Evolutionary conservation across 169 alveolate genomes (phyloP).

Genomic region (Eimeria zaria): DNA sequence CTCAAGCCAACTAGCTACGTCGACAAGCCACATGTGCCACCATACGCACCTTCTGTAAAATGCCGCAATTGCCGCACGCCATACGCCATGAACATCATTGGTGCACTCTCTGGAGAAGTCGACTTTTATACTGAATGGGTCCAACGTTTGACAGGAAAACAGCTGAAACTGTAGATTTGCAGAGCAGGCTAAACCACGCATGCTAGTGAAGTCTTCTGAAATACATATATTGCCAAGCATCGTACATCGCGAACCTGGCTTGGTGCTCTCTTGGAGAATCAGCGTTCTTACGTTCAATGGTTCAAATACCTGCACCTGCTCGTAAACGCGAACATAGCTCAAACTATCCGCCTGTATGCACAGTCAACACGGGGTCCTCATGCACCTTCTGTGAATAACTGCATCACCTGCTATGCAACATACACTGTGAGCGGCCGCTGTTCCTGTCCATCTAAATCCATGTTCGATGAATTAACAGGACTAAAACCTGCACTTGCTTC

Average conservation of each 20-base stretch:
- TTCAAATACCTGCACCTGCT: neutral
- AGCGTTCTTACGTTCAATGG: neutral
- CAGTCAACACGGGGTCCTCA: neutral
- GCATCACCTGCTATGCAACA: neutral
- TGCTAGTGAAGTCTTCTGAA: neutral
- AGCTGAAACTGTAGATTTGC: neutral
- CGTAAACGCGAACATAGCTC: neutral
- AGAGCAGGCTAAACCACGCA: neutral
- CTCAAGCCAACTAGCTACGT: too few species aligned
- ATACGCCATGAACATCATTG: too few species aligned
- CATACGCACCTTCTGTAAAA: too few species aligned
- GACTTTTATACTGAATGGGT: too few species aligned
- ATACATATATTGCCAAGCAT: neutral
- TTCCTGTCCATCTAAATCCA: too few species aligned
- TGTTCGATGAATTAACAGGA: neutral
- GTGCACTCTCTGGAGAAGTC: too few species aligned
- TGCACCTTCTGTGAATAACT: too few species aligned
- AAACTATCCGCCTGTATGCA: neutral
- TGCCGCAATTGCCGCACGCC: too few species aligned
- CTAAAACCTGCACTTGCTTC: too few species aligned
- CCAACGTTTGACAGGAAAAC: neutral
- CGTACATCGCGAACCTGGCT: neutral
- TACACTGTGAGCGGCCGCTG: neutral
- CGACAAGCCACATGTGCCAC: too few species aligned
- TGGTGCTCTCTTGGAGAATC: neutral